These are phyloP conservation scores for Phylloporus rhodoxanthus DNA, from an alignment of 768 basidiomycete genomes.

Conservation along the genomic window DNA sequence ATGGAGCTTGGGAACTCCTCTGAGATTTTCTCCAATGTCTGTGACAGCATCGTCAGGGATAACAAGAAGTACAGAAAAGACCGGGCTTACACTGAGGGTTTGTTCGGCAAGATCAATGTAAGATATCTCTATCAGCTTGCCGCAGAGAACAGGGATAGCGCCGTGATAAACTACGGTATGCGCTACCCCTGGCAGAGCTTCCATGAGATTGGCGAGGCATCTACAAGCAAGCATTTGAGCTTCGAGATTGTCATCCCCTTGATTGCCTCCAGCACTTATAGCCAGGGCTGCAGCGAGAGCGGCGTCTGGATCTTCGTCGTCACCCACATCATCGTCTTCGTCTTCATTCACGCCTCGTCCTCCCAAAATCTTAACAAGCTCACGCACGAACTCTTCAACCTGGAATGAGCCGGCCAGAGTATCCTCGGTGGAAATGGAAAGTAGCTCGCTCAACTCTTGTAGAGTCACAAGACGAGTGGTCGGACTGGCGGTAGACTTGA, in stretches of 20 bases:
- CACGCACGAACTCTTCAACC: constrained; percentile 85
- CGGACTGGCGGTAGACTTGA: constrained; percentile 78
- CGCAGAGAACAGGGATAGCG: constrained; percentile 96
- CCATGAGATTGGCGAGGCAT: constrained; percentile 97
- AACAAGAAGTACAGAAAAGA: not conserved
- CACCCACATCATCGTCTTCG: constrained; percentile 68
- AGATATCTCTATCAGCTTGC: constrained; percentile 93
- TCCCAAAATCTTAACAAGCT: constrained; percentile 86
- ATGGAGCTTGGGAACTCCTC: constrained; percentile 96
- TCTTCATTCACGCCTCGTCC: constrained; percentile 66
- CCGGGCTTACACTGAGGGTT: constrained; percentile 80
- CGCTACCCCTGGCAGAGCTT: constrained; percentile 96
- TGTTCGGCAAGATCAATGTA: constrained; percentile 99
- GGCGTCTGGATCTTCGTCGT: constrained; percentile 72
- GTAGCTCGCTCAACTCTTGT: constrained; percentile 90
- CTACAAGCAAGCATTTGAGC: constrained; percentile 94
- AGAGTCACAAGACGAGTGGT: constrained; percentile 83
- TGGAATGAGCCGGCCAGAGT: constrained; percentile 95
- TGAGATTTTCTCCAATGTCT: constrained; percentile 98
- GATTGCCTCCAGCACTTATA: constrained; percentile 64
- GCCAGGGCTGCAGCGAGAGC: constrained; percentile 85
- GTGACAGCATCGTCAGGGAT: constrained; percentile 15
- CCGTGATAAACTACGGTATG: constrained; percentile 97
- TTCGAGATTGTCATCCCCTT: constrained; percentile 84
- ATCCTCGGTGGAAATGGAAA: constrained; percentile 96